A percentile compares a stretch with the other conserved stretches of the same genome.
These are phyloP conservation scores for Epichloe glyceriae DNA, from an alignment of 2,329 filamentous ascomycete genomes.

Conservation along the genomic window DNA sequence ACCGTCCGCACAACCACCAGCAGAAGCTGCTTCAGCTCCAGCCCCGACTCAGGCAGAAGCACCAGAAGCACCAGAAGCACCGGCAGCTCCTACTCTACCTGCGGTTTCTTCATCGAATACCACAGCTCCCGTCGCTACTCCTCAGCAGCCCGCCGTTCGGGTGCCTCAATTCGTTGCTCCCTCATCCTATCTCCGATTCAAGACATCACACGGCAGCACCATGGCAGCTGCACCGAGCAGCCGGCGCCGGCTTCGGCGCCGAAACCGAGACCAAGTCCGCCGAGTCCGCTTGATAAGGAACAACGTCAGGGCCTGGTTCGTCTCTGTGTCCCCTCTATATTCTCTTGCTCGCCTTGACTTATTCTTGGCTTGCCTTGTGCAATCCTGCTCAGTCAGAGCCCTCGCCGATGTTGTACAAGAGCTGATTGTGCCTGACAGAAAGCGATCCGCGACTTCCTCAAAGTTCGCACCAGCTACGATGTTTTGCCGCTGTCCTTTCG, in stretches of 20 bases:
- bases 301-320: slow-evolving; percentile 63
- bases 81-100: not conserved
- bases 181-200: slow-evolving; percentile 42
- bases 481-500: slow-evolving; percentile 92
- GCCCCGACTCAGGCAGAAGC: too few relatives aligned
- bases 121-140: slow-evolving; percentile 1
- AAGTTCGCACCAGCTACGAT: slow-evolving; percentile 93
- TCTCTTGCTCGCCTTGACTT: not conserved
- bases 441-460: slow-evolving; percentile 89
- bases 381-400: not conserved
- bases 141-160: slow-evolving; percentile 10
- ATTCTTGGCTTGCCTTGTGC: not conserved
- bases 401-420: not conserved
- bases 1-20: not conserved
- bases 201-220: slow-evolving; percentile 20
- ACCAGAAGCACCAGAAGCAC: not conserved
- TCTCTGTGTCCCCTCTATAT: slow-evolving; percentile 2
- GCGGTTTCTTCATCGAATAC: not conserved
- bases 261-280: slow-evolving; percentile 14
- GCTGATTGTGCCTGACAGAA: slow-evolving; percentile 39
- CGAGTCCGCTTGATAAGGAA: slow-evolving; percentile 57
- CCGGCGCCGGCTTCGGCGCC: too few relatives aligned
- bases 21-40: not conserved
- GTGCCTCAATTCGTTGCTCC: slow-evolving; percentile 47
- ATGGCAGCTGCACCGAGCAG: slow-evolving; percentile 17